Evolutionary conservation across 495 filamentous ascomycete species (phyloP), one percentile per base, ranked within the genome.

Genomic region (Neurospora pannonica): DNA sequence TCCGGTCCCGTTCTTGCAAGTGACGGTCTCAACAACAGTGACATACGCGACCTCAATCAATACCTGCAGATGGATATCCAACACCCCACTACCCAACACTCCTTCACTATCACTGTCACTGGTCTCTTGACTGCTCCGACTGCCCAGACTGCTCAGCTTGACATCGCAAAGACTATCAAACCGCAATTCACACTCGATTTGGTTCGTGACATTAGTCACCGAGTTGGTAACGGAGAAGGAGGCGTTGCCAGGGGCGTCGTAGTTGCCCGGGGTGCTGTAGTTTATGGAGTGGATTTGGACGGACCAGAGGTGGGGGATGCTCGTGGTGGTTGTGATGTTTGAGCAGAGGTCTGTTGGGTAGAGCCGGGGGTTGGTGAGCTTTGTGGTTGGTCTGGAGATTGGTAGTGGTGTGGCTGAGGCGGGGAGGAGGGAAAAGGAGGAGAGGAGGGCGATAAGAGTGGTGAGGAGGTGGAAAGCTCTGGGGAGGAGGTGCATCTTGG

Each of bases 131-230:
- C 9, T 11, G 10, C 38, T 10, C 38, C 0, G 38, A 38, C 38
- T 38, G 10, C 38, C 38, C 38, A 4, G 11, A 38, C 13, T 39
- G 0, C 38, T 15, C 4, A 43, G 2, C 1, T n/a, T 46, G n/a
- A 74, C 71, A 38, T 70, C 46, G n/a, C 75, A 74, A 10, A 71
- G 5, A 21, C 70, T 74, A 42, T 73, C 71, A 38, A 70, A 43
- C 19, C 70, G 34, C 2, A 76, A 5, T 0, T 9, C 6, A 24
- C 75, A 74, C 3, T 15, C 28, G 13, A 74, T 39, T 0, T 31
- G 0, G 15, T 74, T 40, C 0, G 48, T 74, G 0, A 9, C 3
- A 4, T 72, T 74, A 15, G 75, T 72, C 15, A 36, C 3, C 3
- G 70, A 46, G 73, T 72, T 74, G 21, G 70, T 70, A 5, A 76